Base-by-base conservation (phyloP, 306 rosid species). In the Quercus cerris region DNA sequence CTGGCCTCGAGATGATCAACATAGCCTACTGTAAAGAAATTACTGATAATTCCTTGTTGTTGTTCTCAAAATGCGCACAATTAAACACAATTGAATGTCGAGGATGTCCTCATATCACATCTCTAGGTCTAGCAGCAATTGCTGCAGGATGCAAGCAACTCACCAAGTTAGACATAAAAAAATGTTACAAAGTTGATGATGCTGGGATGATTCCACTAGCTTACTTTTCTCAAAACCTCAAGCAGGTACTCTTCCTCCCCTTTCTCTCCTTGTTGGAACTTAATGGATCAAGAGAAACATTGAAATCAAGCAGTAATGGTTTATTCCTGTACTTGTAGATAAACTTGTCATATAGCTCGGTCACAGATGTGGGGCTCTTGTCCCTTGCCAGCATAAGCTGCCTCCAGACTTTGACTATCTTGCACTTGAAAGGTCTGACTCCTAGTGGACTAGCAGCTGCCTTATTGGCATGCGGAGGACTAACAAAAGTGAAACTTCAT, bases 401-500 rank as follows among this genome's bases (percentile, higher is more conserved):
- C 88, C 93, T 95, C 71, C 99, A 95, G 83, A 84, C 84, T 79
- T 85, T 95, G 57, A 87, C 94, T 6, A 44, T 93, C 77, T 87
- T 95, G 86, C 98, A 93, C 82, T 77, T 84, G 84, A 83, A 90
- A 64, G 97, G 93, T 46, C 81, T 95, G 86, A 86, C 83, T 61
- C 89, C 97, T 8, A 80, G 83, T 73, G 97, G 99, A 56, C 90
- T 95, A 18, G 92, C 94, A 51, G 90, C 90, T n/a, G 86, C 96
- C 71, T 86, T 95, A 67, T 82, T 95, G 80, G 90, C 94, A 67
- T 90, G 93, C 63, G 87, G 92, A 70, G 87, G 84, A 3, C 71
- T 95, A 49, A 93, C 92, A 15, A 95, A 93, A 90, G 97, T 90
- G 71, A 95, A 95, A 93, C 96, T 95, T 57, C 99, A 95, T 23